These are phyloP conservation scores for Phytopythium litorale DNA, from an alignment of 352 stramenopile species.

Conservation along the genomic window DNA sequence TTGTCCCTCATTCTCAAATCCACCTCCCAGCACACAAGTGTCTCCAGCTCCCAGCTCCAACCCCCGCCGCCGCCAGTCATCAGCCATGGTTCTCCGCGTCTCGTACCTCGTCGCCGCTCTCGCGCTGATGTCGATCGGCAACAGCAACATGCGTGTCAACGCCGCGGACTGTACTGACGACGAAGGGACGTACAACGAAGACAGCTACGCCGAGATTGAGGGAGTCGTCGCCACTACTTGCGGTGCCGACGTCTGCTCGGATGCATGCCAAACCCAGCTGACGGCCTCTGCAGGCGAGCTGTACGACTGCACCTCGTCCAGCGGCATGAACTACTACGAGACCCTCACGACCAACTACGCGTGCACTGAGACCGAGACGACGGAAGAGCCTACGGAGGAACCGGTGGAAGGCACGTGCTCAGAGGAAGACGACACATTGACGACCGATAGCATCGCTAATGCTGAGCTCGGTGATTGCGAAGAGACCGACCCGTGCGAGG, in stretches of 20 bases:
- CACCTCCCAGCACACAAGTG: background rate
- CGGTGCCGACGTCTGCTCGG: background rate
- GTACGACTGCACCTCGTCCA: background rate
- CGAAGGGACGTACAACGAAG: background rate
- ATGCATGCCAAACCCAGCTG: background rate
- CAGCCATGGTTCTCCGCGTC: background rate
- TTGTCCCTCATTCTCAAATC: background rate
- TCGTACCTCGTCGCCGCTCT: background rate
- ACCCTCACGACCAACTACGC: background rate
- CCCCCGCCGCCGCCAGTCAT: background rate
- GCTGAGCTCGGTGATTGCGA: no score
- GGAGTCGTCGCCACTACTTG: background rate
- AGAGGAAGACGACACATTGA: no score
- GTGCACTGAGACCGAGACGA: background rate
- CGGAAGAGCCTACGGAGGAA: no score
- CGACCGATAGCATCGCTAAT: no score
- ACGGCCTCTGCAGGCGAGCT: no score
- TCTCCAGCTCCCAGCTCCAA: no score
- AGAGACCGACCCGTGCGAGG: no score
- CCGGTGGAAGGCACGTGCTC: no score
- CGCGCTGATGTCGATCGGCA: background rate
- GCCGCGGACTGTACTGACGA: background rate
- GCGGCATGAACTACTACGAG: background rate
- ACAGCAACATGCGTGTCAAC: background rate
- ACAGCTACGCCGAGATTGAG: background rate